Conservation (phyloP, 2,329 filamentous ascomycete species). For the Mycosphaerelloides madeirae region DNA sequence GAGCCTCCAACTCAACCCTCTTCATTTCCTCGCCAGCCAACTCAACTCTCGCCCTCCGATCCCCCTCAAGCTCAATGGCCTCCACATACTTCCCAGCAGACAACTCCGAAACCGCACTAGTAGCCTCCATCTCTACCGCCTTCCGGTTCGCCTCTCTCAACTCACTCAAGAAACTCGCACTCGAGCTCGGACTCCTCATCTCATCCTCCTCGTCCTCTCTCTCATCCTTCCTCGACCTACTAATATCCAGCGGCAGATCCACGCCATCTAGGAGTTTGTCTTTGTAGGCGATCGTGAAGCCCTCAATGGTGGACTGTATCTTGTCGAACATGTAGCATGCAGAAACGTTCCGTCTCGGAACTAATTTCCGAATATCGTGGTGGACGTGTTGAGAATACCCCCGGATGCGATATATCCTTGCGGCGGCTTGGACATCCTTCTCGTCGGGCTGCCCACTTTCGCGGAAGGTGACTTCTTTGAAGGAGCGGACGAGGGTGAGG, state of each 20-base stretch:
- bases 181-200: neutral
- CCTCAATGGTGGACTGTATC: constrained; percentile 16
- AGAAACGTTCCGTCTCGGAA: constrained; percentile 16
- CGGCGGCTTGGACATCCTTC: constrained; percentile 18
- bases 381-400: constrained; percentile 21
- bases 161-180: neutral
- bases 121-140: constrained; percentile 2
- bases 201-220: constrained; percentile 1
- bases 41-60: neutral
- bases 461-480: constrained; percentile 22
- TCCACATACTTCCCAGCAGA: neutral
- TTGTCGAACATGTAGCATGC: constrained; percentile 18
- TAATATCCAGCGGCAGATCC: constrained; percentile 7
- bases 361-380: constrained; percentile 16
- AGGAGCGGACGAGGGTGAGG: constrained; percentile 30
- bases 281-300: constrained; percentile 18
- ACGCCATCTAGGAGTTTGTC: constrained; percentile 20
- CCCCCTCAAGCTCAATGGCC: neutral
- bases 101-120: neutral
- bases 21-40: neutral
- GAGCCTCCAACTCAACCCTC: constrained; percentile 1
- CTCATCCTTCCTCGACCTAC: neutral
- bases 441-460: constrained; percentile 15
- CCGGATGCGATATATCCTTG: constrained; percentile 16
- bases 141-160: neutral